These are phyloP conservation scores for Telopea speciosissima DNA, from an alignment of 177 flowering plant genomes.

Conservation along the genomic window DNA sequence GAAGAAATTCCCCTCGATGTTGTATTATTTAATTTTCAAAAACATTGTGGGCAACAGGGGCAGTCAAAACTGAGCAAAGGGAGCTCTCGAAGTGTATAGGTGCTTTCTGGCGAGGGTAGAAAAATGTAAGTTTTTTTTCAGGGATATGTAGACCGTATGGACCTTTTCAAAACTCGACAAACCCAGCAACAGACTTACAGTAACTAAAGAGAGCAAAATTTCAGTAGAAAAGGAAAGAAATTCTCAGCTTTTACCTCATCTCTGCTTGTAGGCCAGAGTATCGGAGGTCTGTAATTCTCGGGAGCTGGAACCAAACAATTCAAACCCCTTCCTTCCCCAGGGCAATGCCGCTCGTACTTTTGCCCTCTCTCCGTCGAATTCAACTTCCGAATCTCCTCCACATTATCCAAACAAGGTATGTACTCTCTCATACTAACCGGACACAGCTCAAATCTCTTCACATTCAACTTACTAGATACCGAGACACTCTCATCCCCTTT, in stretches of 20 bases:
- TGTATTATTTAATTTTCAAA: no score
- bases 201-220: no score
- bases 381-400: slow-evolving; percentile 43
- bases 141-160: no score
- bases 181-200: no score
- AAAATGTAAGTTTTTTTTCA: no score
- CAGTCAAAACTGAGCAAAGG: no score
- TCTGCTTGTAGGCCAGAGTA: slow-evolving; percentile 50
- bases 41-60: no score
- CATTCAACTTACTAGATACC: slow-evolving; percentile 1
- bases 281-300: slow-evolving; percentile 24
- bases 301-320: slow-evolving; percentile 50
- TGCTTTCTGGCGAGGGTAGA: no score
- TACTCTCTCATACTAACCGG: slow-evolving; percentile 36
- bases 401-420: slow-evolving; percentile 54
- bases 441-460: slow-evolving; percentile 34
- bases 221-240: background rate
- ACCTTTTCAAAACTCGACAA: no score
- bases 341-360: slow-evolving; percentile 45
- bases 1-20: no score
- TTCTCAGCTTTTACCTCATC: slow-evolving; percentile 33
- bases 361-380: slow-evolving; percentile 30
- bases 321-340: slow-evolving; percentile 28
- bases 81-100: no score
- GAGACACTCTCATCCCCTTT: slow-evolving; percentile 5